Base-by-base conservation (phyloP, 2,329 filamentous ascomycete species). In the Graphilbum ipis-grandicollis region DNA sequence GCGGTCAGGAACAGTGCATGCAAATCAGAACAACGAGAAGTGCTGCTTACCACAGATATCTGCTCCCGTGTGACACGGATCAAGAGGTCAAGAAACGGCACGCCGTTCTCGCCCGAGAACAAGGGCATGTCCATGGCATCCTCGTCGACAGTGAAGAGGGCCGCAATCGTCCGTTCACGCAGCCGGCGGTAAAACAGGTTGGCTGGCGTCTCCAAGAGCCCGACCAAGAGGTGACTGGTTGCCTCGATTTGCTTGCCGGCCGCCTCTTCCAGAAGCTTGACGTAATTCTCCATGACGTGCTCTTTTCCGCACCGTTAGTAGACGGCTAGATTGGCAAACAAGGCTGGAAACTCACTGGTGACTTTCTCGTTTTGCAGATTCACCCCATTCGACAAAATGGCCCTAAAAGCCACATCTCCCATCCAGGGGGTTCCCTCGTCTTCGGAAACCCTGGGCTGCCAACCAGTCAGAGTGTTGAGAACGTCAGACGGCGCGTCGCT, bases 61-160 rank as follows among this genome's bases (percentile, higher is more conserved):
- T 66, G 58, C n/a, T 58, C 56, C 5, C 51, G 48, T 59, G 69
- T 66, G 19, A 70, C 49, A 45, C 65, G 70, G 3, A 58, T 49
- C 43, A 62, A 57, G 34, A 72, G 45, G 17, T 58, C 56, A 7
- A 71, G 50, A 5, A 64, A 45, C 9, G 53, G 40, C 35, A 52
- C 56, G 53, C 56, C 60, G 9, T 47, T 41, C 1, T 33, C 38
- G 5, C 22, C 7, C n/a, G 32, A 6, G 19, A n/a, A 9, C 3
- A 6, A 3, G 10, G 21, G 9, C 6, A 14, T 4, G 15, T 8
- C 13, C 6, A 12, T 17, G n/a, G 26, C 14, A 22, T 19, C 5
- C 13, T 19, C 10, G 9, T 31, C 14, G 1, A 49, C 43, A 7
- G 48, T 44, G 8, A 54, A 41, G 3, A 63, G 42, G 2, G 51